These are phyloP conservation scores for Nakazawaea siamensis DNA, from an alignment of 805 yeast genomes.

Conservation along the genomic window DNA sequence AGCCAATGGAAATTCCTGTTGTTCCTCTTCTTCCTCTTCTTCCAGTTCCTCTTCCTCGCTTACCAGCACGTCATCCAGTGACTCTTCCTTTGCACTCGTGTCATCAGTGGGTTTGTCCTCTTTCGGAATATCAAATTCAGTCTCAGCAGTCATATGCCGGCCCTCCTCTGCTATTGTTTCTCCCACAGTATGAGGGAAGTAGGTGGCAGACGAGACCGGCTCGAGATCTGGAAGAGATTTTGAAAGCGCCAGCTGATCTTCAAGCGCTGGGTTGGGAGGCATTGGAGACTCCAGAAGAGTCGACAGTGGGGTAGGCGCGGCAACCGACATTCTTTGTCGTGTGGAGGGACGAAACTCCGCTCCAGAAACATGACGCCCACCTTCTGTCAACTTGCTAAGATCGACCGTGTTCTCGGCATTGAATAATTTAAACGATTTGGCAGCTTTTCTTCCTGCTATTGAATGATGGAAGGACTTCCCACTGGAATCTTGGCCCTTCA, in stretches of 20 bases:
- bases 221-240: conserved; percentile 27
- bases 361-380: too few relatives aligned
- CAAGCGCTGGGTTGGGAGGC: too few relatives aligned
- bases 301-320: too few relatives aligned
- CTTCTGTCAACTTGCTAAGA: too few relatives aligned
- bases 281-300: too few relatives aligned
- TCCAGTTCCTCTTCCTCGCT: neutral
- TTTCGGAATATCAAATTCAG: conserved; percentile 33
- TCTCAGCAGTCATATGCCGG: conserved; percentile 40
- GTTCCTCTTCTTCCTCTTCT: neutral
- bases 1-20: conserved; percentile 50
- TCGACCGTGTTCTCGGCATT: conserved; percentile 17
- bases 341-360: too few relatives aligned
- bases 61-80: conserved; percentile 13
- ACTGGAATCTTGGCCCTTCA: too few relatives aligned
- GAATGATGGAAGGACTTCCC: conserved; percentile 11
- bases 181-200: conserved; percentile 55
- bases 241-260: neutral
- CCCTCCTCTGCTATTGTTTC: conserved; percentile 14
- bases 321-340: too few relatives aligned
- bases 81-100: conserved; percentile 11
- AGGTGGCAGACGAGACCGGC: conserved; percentile 64
- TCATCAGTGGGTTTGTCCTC: conserved; percentile 18
- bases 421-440: conserved; percentile 47
- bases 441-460: conserved; percentile 49